These are phyloP conservation scores for Rhodocollybia butyracea DNA, from an alignment of 768 basidiomycete genomes.

Conservation along the genomic window DNA sequence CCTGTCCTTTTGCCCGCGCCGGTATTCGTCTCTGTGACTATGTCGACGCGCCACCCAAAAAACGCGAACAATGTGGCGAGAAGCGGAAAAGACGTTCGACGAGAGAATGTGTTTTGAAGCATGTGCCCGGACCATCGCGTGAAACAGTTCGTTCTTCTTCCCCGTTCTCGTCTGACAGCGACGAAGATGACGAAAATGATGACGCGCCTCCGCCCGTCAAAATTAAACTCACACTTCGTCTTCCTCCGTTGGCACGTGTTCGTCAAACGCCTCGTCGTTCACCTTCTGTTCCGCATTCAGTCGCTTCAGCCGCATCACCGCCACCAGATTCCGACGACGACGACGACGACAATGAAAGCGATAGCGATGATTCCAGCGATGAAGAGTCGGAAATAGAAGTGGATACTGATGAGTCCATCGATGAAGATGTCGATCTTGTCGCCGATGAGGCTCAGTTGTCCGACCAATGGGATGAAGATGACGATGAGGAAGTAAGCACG, in stretches of 20 bases:
- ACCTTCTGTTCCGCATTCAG: conserved; percentile 47
- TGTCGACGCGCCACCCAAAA: conserved; percentile 40
- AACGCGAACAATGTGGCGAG: conserved; percentile 29
- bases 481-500: conserved; percentile 32
- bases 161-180: neutral
- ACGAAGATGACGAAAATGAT: conserved; percentile 21
- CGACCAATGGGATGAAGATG: conserved; percentile 20
- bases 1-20: conserved; percentile 71
- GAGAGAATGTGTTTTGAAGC: conserved; percentile 22
- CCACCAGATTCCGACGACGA: conserved; percentile 71
- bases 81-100: conserved; percentile 32
- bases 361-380: neutral
- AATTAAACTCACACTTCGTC: conserved; percentile 64
- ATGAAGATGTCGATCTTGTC: neutral
- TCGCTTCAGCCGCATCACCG: conserved; percentile 47
- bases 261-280: conserved; percentile 33
- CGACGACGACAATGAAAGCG: neutral
- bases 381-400: neutral
- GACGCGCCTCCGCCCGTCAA: conserved; percentile 51
- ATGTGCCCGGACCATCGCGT: conserved; percentile 8
- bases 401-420: conserved; percentile 3
- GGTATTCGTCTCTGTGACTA: conserved; percentile 75
- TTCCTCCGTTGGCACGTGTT: conserved; percentile 25
- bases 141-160: neutral
- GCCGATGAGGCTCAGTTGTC: neutral